Evolutionary conservation across 306 rosid species (phyloP).

Genomic region (Malus orientalis): DNA sequence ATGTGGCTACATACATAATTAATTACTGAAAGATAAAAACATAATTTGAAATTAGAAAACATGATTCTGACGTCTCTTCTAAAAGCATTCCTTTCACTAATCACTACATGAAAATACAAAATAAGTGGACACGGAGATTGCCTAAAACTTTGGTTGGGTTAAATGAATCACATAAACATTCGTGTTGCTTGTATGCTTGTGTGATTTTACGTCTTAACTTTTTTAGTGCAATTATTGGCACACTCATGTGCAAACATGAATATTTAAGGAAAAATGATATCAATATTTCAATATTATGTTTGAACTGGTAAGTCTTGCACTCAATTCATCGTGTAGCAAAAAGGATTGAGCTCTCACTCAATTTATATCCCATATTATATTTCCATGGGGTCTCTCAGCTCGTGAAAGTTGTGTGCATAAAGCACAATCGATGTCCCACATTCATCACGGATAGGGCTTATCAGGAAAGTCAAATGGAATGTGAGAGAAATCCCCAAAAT

Average conservation of each 20-base stretch:
- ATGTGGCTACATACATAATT: no score
- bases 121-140: neutral
- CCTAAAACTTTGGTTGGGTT: neutral
- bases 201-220: neutral
- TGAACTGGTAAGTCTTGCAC: neutral
- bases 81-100: no score
- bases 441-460: neutral
- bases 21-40: no score
- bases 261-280: neutral
- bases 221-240: no score
- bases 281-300: neutral
- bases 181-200: neutral
- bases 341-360: neutral
- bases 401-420: neutral
- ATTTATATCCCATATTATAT: neutral
- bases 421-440: neutral
- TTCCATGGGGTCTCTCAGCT: neutral
- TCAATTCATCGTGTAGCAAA: neutral
- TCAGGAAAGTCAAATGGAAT: neutral
- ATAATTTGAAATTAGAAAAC: no score
- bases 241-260: neutral
- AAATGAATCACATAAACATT: neutral
- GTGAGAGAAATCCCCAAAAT: no score
- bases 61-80: no score
- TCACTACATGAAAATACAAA: neutral